Percentiles rank a stretch among this genome's conserved stretches.
phyloP scores from a whole-genome alignment of 176 grass and related monocot species.

The Oryza coarctata region DNA sequence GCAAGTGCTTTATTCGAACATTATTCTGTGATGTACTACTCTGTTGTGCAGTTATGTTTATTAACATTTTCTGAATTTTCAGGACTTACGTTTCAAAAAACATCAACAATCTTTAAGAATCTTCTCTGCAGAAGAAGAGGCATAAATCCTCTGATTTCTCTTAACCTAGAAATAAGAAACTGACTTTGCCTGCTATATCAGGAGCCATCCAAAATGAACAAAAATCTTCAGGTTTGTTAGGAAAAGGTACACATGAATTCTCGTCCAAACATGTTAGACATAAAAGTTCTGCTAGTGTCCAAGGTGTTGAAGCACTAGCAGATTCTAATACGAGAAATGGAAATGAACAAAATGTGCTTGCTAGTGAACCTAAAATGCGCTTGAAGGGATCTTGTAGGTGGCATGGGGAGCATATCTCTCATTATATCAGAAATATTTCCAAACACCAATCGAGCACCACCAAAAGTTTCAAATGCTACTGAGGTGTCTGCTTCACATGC shows the following conservation, averaged over 20 bases:
- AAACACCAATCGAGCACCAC: slow-evolving; percentile 28
- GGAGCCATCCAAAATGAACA: slow-evolving; percentile 26
- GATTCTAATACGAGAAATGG: slow-evolving; percentile 38
- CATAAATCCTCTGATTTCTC: slow-evolving; percentile 39
- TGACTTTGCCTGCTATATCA: slow-evolving; percentile 21
- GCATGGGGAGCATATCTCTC: slow-evolving; percentile 49
- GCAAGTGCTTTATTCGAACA: slow-evolving; percentile 8
- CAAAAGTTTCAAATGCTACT: slow-evolving; percentile 22
- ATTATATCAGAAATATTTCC: slow-evolving; percentile 58
- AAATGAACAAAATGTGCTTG: slow-evolving; percentile 10
- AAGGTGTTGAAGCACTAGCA: slow-evolving; percentile 13
- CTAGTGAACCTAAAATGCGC: slow-evolving; percentile 57
- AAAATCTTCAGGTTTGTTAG: slow-evolving; percentile 4
- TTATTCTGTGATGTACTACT: not conserved
- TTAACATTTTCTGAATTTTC: slow-evolving; percentile 32
- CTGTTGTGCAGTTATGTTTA: not conserved
- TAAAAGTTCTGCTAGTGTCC: slow-evolving; percentile 17
- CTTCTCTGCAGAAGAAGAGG: slow-evolving; percentile 27
- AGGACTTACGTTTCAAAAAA: slow-evolving; percentile 38
- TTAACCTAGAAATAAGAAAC: slow-evolving; percentile 37
- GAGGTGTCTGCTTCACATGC: not conserved
- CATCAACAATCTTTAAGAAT: slow-evolving; percentile 23
- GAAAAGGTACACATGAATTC: slow-evolving; percentile 36
- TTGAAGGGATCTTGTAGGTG: slow-evolving; percentile 79
- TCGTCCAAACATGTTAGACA: slow-evolving; percentile 41